phyloP scores from a whole-genome alignment of 2,329 filamentous ascomycete genomes.

The Arthrinium puccinioides region DNA sequence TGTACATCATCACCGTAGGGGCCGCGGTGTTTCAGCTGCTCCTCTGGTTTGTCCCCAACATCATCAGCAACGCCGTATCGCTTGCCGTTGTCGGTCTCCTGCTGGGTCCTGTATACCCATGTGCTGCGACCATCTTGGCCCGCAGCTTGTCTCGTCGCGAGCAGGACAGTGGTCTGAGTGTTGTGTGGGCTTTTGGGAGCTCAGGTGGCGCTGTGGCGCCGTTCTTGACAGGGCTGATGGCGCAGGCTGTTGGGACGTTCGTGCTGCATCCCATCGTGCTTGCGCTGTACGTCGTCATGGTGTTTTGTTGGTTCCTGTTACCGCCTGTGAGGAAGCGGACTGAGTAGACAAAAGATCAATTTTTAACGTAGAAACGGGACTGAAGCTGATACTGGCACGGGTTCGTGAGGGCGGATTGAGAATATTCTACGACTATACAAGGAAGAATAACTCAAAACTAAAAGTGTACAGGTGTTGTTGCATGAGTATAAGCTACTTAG shows the following conservation, averaged over 20 bases:
- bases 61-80: constrained; percentile 64
- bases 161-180: constrained; percentile 57
- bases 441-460: too few relatives aligned
- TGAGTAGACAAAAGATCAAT: constrained; percentile 45
- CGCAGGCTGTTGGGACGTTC: constrained; percentile 54
- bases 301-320: constrained; percentile 55
- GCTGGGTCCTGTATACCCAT: constrained; percentile 74
- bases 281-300: constrained; percentile 57
- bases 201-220: constrained; percentile 61
- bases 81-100: constrained; percentile 66
- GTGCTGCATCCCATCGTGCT: constrained; percentile 63
- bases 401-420: too few relatives aligned
- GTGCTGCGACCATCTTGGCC: constrained; percentile 57
- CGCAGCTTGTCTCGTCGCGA: constrained; percentile 50
- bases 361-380: too few relatives aligned
- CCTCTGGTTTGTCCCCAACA: constrained; percentile 70
- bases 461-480: too few relatives aligned
- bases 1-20: constrained; percentile 54
- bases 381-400: too few relatives aligned
- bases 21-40: constrained; percentile 64
- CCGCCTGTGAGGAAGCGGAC: constrained; percentile 51
- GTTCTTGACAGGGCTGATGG: constrained; percentile 57
- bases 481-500: too few relatives aligned
- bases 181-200: constrained; percentile 63
- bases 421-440: too few relatives aligned